Base-by-base conservation (phyloP, 106 monocot genomes). In the Acorus gramineus region DNA sequence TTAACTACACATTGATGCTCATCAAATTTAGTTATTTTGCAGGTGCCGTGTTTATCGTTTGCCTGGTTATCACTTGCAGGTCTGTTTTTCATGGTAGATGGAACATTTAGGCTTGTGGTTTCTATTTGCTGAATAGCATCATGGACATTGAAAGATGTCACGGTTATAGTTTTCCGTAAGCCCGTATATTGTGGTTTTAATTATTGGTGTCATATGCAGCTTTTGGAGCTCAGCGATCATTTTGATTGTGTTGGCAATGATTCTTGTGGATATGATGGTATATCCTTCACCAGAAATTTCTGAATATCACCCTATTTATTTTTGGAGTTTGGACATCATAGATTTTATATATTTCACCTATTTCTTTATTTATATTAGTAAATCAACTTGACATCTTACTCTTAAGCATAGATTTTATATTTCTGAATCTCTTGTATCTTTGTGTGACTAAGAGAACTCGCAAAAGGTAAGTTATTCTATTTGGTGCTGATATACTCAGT, bases 221-320 rank as follows among this genome's bases (percentile, higher is more conserved):
- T 71, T 98, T 50, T 92, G 98, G 92, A 83, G 69, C 46, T 87
- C 98, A 69, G 61, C 71, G 5, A 88, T 92, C 51, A 91, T 98
- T 75, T 68, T 88, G n/a, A n/a, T 85, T 13, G 85, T 92, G 45
- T 69, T 88, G 71, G 60, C 76, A 11, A 98, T 98, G 98, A 98
- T 98, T 78, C 51, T 98, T 9, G n/a, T 92, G 44, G 88, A 98
- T 66, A 77, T 98, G 69, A 79, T 98, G 98, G 98, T 92, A 92
- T 78, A 4, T 67, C 42, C 48, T 28, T 28, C 0, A 28, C 28
- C 28, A 28, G 28, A 28, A 28, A 28, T 28, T 44, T 47, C 3
- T 7, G 50, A 7, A 48, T 63, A 28, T 28, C 28, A 28, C 28
- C 28, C 28, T 28, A 28, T 28, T 28, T 28, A 28, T 28, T 28